phyloP scores from a whole-genome alignment of 805 yeast genomes.

The Hanseniaspora thailandica region DNA sequence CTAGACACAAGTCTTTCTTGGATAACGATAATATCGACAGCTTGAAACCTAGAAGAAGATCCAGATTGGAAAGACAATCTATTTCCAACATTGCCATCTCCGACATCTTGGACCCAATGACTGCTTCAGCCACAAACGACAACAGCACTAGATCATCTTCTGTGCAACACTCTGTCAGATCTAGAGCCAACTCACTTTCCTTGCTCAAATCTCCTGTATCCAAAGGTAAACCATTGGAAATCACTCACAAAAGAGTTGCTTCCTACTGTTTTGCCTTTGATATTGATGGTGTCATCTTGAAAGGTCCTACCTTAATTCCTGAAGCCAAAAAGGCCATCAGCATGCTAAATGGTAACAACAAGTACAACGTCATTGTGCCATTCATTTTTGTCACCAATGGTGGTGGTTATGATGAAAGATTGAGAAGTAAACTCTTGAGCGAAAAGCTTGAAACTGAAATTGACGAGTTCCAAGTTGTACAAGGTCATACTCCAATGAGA shows the following conservation, averaged over 20 bases:
- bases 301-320: conserved; percentile 76
- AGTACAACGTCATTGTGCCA: conserved; percentile 67
- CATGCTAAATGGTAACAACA: conserved; percentile 64
- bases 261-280: conserved; percentile 86
- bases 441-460: conserved; percentile 49
- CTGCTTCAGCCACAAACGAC: neutral
- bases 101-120: neutral
- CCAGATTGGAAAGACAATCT: conserved; percentile 11
- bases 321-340: conserved; percentile 64
- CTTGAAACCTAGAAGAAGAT: conserved; percentile 49
- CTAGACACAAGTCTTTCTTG: conserved; percentile 38
- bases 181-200: conserved; percentile 19
- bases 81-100: conserved; percentile 19
- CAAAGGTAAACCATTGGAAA: conserved; percentile 36
- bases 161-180: conserved; percentile 11
- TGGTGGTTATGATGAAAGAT: conserved; percentile 74
- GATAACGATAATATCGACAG: conserved; percentile 66
- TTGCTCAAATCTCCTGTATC: conserved; percentile 18
- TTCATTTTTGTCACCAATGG: conserved; percentile 83
- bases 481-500: conserved; percentile 90
- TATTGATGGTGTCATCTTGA: conserved; percentile 80
- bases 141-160: conserved; percentile 13
- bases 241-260: conserved; percentile 64
- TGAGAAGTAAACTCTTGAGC: conserved; percentile 60
- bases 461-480: conserved; percentile 70